phyloP scores from a whole-genome alignment of 176 grass and related monocot genomes.

The Oropetium thomaeum region DNA sequence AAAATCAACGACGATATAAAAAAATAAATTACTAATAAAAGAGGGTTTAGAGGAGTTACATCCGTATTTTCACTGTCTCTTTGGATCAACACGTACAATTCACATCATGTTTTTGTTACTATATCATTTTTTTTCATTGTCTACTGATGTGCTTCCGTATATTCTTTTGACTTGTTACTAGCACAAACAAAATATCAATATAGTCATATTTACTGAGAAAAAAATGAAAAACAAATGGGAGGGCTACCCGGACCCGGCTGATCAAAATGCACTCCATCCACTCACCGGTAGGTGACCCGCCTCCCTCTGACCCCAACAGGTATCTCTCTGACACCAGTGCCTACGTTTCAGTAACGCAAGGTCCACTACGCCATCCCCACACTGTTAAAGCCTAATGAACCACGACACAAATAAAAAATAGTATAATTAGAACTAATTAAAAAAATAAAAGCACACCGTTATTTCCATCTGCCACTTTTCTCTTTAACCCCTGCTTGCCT shows the following conservation, averaged over 20 bases:
- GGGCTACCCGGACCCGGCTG: not conserved
- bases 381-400: conserved; percentile 37
- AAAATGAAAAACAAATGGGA: not conserved
- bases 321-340: not conserved
- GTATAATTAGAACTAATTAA: conserved; percentile 15
- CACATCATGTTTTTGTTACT: no score
- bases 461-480: conserved; percentile 27
- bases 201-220: no score
- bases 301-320: not conserved
- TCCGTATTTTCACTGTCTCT: no score
- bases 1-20: no score
- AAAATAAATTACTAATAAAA: no score
- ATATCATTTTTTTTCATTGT: not conserved
- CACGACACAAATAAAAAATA: not conserved
- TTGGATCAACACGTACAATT: no score
- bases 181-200: no score
- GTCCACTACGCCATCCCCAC: not conserved
- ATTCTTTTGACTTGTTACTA: no score
- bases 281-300: conserved; percentile 49
- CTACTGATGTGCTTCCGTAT: not conserved
- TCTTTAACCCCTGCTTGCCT: conserved; percentile 27
- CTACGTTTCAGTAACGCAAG: not conserved
- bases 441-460: conserved; percentile 39
- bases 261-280: not conserved
- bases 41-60: no score